These are phyloP conservation scores for Sporothrix variecibatus DNA, from an alignment of 2,329 filamentous ascomycete genomes.

Conservation along the genomic window DNA sequence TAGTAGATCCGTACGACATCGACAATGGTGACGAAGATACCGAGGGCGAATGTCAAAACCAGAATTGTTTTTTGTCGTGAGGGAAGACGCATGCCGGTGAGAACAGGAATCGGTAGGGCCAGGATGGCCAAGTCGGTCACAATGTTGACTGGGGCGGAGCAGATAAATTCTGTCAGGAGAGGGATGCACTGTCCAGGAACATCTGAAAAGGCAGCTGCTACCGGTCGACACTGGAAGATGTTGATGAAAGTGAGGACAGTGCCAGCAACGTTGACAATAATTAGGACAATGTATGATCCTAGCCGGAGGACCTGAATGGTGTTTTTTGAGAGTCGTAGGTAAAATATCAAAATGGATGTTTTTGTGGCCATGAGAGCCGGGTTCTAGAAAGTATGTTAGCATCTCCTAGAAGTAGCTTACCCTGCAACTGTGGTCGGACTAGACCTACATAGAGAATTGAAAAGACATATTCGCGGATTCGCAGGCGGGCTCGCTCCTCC, in stretches of 20 bases:
- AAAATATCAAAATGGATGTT: constrained; percentile 90
- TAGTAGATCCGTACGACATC: constrained; percentile 91
- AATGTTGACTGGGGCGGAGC: constrained; percentile 86
- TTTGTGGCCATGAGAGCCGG: constrained; percentile 89
- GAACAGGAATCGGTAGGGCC: constrained; percentile 81
- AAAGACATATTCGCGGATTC: constrained; percentile 64
- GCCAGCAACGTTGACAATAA: constrained; percentile 77
- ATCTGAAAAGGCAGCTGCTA: constrained; percentile 66
- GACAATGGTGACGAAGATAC: constrained; percentile 83
- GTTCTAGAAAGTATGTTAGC: constrained; percentile 56
- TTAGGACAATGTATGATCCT: constrained; percentile 78
- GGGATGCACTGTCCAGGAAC: constrained; percentile 52
- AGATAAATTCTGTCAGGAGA: constrained; percentile 63
- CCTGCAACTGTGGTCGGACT: too few species aligned
- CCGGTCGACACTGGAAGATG: constrained; percentile 80
- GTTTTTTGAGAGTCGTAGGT: constrained; percentile 77
- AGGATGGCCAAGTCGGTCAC: constrained; percentile 87
- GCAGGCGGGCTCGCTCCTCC: constrained; percentile 53
- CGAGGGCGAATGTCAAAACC: constrained; percentile 81
- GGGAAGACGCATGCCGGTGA: constrained; percentile 83
- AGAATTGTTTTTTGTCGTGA: constrained; percentile 85
- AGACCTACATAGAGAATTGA: constrained; percentile 61
- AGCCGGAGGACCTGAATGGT: constrained; percentile 74
- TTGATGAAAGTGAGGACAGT: constrained; percentile 81
- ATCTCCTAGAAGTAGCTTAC: constrained; percentile 25